These are phyloP conservation scores for Cladosporium sp. DNA, from an alignment of 2,329 filamentous ascomycete genomes.

Conservation along the genomic window DNA sequence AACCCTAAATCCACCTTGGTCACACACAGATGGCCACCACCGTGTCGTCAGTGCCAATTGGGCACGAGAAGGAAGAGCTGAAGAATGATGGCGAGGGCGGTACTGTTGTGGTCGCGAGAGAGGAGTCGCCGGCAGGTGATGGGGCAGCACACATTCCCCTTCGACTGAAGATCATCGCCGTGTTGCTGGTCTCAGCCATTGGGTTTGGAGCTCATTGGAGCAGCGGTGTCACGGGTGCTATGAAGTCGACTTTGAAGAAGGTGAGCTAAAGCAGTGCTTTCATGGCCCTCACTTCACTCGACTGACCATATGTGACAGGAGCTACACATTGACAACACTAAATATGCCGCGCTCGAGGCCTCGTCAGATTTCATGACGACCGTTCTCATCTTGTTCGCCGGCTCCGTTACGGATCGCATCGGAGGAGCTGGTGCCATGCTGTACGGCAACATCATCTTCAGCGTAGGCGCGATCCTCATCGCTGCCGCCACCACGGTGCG, in stretches of 20 bases:
- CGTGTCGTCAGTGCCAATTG: neutral
- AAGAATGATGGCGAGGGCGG: constrained; percentile 3
- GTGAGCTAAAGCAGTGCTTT: neutral
- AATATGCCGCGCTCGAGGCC: constrained; percentile 53
- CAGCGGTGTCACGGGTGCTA: constrained; percentile 53
- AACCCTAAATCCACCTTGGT: neutral
- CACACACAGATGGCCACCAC: neutral
- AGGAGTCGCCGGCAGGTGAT: neutral
- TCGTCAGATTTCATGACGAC: constrained; percentile 59
- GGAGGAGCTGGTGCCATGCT: constrained; percentile 55
- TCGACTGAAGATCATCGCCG: constrained; percentile 37
- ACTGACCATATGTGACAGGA: constrained; percentile 22
- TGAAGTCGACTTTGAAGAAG: constrained; percentile 58
- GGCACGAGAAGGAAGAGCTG: neutral
- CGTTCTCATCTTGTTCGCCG: constrained; percentile 48
- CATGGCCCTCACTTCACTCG: neutral
- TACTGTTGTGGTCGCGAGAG: neutral
- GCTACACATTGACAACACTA: constrained; percentile 53
- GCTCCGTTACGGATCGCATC: constrained; percentile 52
- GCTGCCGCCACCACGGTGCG: constrained; percentile 52
- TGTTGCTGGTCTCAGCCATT: constrained; percentile 48
- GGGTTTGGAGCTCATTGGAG: constrained; percentile 57
- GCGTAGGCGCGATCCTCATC: constrained; percentile 52
- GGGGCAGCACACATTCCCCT: constrained; percentile 13
- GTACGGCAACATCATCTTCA: constrained; percentile 57